Base-by-base conservation (phyloP, 768 basidiomycete species). In the Termitomyces sp. region DNA sequence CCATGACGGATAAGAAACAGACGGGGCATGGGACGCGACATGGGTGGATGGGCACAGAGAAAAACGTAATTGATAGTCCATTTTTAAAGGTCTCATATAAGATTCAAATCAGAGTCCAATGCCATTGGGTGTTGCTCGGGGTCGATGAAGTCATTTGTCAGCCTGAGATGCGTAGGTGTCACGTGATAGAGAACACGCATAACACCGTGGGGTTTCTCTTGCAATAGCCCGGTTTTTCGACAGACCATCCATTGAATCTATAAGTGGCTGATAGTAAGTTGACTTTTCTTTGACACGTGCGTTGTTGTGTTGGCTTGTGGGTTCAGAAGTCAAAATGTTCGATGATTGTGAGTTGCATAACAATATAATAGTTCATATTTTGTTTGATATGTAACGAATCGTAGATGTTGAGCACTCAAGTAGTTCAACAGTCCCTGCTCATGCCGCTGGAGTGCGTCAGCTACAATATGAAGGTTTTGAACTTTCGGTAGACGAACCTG, bases 391-490 rank as follows among this genome's bases (percentile, higher is more conserved):
- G n/a, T 42, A 34, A 58, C 31, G 27, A 14, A 34, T 27, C 6
- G 22, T 56, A 97, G 94, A 92, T 69, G 92, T 97, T 64, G 92
- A 97, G 69, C 94, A 95, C 68, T 76, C 92, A 20, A 75, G 81
- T 34, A 77, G 79, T 4, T 80, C 86, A 20, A 69, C 79, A 5
- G 69, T 72, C 16, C 71, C 72, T 29, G 67, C 69, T 37, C 68
- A 64, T 39, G 52, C 72, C 49, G 63, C 68, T 27, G 73, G 79
- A 1, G 67, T 83, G 24, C 85, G 86, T 4, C 76, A 81, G 29
- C 72, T 94, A 24, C 84, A 88, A 55, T 94, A 89, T 64, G 90
- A 96, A 67, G 94, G 94, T 10, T 98, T 94, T 66, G 94, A 98
- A 70, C 83, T 82, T 22, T 85, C 85, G 20, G 81, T 85, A 1